These are phyloP conservation scores for Paracoccidioides lutzii DNA, from an alignment of 2,329 filamentous ascomycete species.

Conservation along the genomic window DNA sequence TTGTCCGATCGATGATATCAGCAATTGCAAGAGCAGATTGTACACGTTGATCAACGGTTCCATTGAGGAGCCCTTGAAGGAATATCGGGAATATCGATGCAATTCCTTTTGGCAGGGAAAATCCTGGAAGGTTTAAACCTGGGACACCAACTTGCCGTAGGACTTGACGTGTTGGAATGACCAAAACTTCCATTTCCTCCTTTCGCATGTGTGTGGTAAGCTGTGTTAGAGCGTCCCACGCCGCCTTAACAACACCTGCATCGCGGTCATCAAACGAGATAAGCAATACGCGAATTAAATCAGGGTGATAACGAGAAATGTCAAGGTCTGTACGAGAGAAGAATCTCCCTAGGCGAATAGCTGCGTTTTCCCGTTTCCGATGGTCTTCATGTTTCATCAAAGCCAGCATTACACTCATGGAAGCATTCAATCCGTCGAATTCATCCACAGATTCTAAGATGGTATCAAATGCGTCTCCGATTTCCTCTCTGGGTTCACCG, in stretches of 20 bases:
- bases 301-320: constrained; percentile 90
- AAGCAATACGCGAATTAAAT: constrained; percentile 79
- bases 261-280: constrained; percentile 88
- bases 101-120: constrained; percentile 87
- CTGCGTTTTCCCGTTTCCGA: constrained; percentile 62
- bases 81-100: constrained; percentile 94
- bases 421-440: constrained; percentile 85
- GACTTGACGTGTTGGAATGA: constrained; percentile 71
- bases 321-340: constrained; percentile 70
- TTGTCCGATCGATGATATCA: constrained; percentile 88
- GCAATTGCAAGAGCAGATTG: constrained; percentile 87
- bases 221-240: constrained; percentile 75
- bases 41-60: constrained; percentile 78
- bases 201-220: constrained; percentile 85
- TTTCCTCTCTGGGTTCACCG: constrained; percentile 57
- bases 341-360: constrained; percentile 71
- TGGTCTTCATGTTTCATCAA: constrained; percentile 91
- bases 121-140: constrained; percentile 73
- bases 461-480: constrained; percentile 72
- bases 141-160: constrained; percentile 79
- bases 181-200: constrained; percentile 94
- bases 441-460: constrained; percentile 90
- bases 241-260: constrained; percentile 68
- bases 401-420: constrained; percentile 83
- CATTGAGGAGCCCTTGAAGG: constrained; percentile 95